Percentiles rank a stretch among this genome's conserved stretches.
Evolutionary conservation across 495 filamentous ascomycete species (phyloP).

Genomic region (Bathelium albidoporum): DNA sequence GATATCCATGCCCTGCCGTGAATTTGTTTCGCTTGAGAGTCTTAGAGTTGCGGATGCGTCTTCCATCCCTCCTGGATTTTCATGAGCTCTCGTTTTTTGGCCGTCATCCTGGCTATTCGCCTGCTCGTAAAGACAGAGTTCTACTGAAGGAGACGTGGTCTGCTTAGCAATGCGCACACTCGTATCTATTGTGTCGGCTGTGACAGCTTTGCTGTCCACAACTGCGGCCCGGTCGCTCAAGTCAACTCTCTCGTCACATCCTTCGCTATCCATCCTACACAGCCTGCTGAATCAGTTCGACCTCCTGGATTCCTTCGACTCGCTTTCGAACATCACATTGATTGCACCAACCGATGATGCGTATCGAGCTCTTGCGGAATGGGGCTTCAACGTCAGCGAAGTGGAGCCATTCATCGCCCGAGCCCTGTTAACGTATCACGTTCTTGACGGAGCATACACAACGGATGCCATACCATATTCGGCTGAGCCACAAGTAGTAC

Average conservation of each 20-base stretch:
- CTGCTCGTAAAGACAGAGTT: background rate
- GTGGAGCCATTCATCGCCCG: constrained; percentile 6
- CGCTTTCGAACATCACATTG: background rate
- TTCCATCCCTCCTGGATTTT: no score
- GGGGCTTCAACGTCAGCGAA: constrained; percentile 9
- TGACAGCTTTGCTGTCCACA: background rate
- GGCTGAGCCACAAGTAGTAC: background rate
- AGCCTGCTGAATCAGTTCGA: constrained; percentile 6
- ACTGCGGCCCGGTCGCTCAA: background rate
- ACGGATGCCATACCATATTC: background rate
- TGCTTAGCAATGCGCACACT: background rate
- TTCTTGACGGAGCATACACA: constrained; percentile 2
- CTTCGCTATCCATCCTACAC: constrained; percentile 3
- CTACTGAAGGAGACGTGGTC: background rate
- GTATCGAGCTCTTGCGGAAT: constrained; percentile 3
- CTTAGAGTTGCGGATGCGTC: no score
- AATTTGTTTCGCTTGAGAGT: no score
- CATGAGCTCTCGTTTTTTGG: background rate
- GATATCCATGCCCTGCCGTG: no score
- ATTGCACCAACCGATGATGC: constrained; percentile 6
- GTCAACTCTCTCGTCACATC: background rate
- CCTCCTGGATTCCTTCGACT: constrained; percentile 4
- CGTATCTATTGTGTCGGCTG: background rate
- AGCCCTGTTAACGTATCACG: constrained; percentile 6
- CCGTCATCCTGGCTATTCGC: background rate